Conservation (phyloP, 495 filamentous ascomycete genomes). For the Apodospora peruviana region DNA sequence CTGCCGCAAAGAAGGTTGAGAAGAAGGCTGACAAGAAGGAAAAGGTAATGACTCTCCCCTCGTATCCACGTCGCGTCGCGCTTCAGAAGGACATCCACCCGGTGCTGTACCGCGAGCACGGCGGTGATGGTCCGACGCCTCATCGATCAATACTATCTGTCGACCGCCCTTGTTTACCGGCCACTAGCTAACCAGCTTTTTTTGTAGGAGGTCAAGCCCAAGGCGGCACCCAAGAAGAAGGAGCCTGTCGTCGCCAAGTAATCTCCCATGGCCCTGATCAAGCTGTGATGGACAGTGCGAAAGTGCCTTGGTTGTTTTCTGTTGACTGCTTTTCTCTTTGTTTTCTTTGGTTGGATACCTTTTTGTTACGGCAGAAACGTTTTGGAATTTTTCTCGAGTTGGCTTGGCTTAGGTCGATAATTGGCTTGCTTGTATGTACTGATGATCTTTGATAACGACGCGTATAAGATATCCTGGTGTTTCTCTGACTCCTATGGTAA, state of each 20-base stretch:
- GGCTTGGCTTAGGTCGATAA: slow-evolving; percentile 5
- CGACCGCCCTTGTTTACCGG: no score
- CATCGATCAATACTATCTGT: neutral
- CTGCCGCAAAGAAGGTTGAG: slow-evolving; percentile 40
- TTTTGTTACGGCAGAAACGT: slow-evolving; percentile 6
- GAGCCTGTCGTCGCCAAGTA: slow-evolving; percentile 20
- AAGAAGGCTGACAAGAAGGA: slow-evolving; percentile 22
- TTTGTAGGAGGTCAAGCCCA: slow-evolving; percentile 30
- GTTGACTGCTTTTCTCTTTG: slow-evolving; percentile 1
- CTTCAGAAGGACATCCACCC: neutral
- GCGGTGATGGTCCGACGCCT: neutral
- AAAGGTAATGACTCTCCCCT: neutral
- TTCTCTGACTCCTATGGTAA: neutral
- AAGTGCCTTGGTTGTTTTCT: no score
- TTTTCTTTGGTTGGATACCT: slow-evolving; percentile 18
- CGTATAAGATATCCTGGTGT: slow-evolving; percentile 3
- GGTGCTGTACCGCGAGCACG: neutral
- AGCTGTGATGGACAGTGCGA: neutral
- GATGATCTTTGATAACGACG: slow-evolving; percentile 2
- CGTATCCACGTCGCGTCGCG: neutral
- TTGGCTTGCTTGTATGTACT: slow-evolving; percentile 4
- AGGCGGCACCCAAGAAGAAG: slow-evolving; percentile 38
- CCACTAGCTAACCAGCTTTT: slow-evolving; percentile 6
- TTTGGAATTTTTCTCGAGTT: slow-evolving; percentile 1
- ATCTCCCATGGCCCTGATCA: neutral